Percentiles rank a stretch among this genome's conserved stretches.
These are phyloP conservation scores for Colletotrichum eleusines DNA, from an alignment of 2,329 filamentous ascomycete species.

Conservation along the genomic window DNA sequence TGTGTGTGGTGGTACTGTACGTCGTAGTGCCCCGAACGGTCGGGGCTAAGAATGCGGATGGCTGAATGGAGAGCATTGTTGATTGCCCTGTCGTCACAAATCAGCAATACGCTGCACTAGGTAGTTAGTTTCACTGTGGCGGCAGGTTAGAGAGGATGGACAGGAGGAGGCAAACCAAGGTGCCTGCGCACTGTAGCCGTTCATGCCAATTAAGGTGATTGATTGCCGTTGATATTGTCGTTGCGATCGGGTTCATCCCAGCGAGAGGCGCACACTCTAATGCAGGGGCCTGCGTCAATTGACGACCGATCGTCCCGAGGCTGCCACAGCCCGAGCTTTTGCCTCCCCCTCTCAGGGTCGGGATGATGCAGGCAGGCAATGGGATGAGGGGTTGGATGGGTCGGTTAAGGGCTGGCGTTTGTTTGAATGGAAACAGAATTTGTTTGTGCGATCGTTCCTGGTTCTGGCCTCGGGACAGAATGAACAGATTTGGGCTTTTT, in stretches of 20 bases:
- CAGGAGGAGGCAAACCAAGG: conserved; percentile 30
- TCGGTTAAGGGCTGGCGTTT: conserved; percentile 2
- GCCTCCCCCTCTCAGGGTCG: neutral
- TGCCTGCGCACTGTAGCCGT: neutral
- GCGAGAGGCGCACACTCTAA: conserved; percentile 28
- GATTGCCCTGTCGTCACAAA: neutral
- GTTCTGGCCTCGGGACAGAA: neutral
- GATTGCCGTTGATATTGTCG: conserved; percentile 30
- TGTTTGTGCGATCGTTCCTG: neutral
- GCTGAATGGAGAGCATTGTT: neutral
- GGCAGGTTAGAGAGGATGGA: conserved; percentile 9
- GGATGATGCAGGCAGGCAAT: conserved; percentile 30
- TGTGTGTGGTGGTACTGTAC: conserved; percentile 1
- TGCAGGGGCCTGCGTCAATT: conserved; percentile 32
- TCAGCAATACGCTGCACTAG: neutral
- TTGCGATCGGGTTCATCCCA: conserved; percentile 31
- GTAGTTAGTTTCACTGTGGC: too few relatives aligned
- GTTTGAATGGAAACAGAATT: conserved; percentile 11
- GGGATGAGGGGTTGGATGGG: neutral
- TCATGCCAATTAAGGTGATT: conserved; percentile 20
- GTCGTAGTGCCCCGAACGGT: conserved; percentile 5
- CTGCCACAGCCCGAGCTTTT: conserved; percentile 9
- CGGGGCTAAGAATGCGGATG: conserved; percentile 10
- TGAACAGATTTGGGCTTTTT: neutral
- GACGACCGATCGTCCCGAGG: conserved; percentile 29